A percentile compares a stretch with the other conserved stretches of the same genome.
phyloP scores from a whole-genome alignment of 352 stramenopile genomes.

The Globisporangium perplexum region DNA sequence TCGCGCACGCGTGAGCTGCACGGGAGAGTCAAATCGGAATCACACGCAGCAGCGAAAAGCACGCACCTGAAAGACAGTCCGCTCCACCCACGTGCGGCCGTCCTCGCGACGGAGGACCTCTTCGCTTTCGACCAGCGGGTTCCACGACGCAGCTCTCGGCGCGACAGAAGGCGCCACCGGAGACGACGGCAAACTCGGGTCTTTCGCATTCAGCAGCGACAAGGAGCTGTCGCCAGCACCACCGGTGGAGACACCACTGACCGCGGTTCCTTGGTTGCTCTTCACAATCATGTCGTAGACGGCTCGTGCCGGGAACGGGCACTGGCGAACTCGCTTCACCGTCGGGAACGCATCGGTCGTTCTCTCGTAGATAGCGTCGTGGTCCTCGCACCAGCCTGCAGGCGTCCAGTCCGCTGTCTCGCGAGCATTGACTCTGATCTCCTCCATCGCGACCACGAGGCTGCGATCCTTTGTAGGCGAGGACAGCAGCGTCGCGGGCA shows the following conservation, averaged over 20 bases:
- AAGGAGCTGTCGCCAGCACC: neutral
- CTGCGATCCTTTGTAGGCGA: slow-evolving; percentile 48
- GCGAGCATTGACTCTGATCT: slow-evolving; percentile 42
- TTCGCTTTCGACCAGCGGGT: slow-evolving; percentile 43
- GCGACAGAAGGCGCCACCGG: neutral
- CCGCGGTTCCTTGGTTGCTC: slow-evolving; percentile 11
- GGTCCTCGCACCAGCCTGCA: slow-evolving; percentile 24
- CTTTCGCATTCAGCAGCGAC: slow-evolving; percentile 1
- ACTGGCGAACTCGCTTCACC: slow-evolving; percentile 56
- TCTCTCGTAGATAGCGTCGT: slow-evolving; percentile 56
- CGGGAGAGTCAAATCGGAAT: neutral
- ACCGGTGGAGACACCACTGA: neutral
- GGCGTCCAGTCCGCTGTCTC: slow-evolving; percentile 31
- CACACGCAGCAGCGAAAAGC: neutral
- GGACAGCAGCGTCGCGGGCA: slow-evolving; percentile 26
- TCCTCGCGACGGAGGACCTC: slow-evolving; percentile 42
- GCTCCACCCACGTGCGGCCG: slow-evolving; percentile 48
- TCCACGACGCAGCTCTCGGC: slow-evolving; percentile 11
- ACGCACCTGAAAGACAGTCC: slow-evolving; percentile 44
- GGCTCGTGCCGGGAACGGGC: slow-evolving; percentile 57
- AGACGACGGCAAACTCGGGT: neutral
- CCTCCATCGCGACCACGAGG: slow-evolving; percentile 37
- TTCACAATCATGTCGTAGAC: slow-evolving; percentile 72
- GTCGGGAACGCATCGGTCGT: slow-evolving; percentile 52
- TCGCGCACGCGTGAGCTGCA: neutral